phyloP scores from a whole-genome alignment of 108 stramenopile species.

The Conticribra guillardii region DNA sequence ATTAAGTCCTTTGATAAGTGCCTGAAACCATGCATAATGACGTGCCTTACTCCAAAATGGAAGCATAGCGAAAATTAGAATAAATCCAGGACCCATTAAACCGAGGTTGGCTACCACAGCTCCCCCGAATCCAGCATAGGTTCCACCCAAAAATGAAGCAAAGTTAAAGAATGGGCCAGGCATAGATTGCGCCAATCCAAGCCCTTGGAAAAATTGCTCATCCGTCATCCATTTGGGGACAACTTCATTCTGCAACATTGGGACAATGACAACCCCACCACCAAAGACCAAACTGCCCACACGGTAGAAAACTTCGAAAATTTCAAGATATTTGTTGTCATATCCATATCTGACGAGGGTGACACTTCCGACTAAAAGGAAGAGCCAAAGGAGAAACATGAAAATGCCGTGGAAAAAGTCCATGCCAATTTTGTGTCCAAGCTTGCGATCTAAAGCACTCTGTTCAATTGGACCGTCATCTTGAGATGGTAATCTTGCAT shows the following conservation, averaged over 20 bases:
- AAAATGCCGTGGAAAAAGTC: slow-evolving; percentile 65
- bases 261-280: slow-evolving; percentile 92
- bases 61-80: slow-evolving; percentile 90
- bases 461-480: slow-evolving; percentile 65
- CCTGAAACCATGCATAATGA: slow-evolving; percentile 77
- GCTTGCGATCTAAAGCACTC: slow-evolving; percentile 62
- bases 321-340: slow-evolving; percentile 74
- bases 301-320: slow-evolving; percentile 91
- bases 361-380: slow-evolving; percentile 58
- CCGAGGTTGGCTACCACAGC: slow-evolving; percentile 85
- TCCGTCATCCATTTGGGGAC: slow-evolving; percentile 90
- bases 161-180: slow-evolving; percentile 92
- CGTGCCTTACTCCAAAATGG: slow-evolving; percentile 93
- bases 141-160: slow-evolving; percentile 88
- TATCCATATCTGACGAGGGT: slow-evolving; percentile 50
- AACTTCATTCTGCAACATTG: slow-evolving; percentile 92
- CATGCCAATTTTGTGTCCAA: slow-evolving; percentile 65
- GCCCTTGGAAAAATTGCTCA: slow-evolving; percentile 73
- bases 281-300: slow-evolving; percentile 93
- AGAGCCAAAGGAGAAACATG: slow-evolving; percentile 71
- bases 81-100: slow-evolving; percentile 90
- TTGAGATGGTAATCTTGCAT: slow-evolving; percentile 45
- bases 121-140: slow-evolving; percentile 83
- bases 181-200: slow-evolving; percentile 69
- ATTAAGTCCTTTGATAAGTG: slow-evolving; percentile 81